Base-by-base conservation (phyloP, 805 yeast genomes). In the Ogataea nakhonphanomensis region DNA sequence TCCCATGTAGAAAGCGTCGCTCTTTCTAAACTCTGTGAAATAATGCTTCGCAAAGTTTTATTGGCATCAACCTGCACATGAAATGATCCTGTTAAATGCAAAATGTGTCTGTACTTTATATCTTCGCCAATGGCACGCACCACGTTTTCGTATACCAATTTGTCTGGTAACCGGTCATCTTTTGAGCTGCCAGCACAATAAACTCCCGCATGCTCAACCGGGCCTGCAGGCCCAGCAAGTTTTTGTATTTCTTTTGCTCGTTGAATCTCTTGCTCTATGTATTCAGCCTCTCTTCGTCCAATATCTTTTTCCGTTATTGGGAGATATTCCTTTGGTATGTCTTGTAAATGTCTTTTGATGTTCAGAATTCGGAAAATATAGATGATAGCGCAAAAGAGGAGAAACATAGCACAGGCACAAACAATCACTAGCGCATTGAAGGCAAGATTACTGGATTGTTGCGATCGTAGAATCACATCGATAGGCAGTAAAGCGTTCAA, bases 371-470 rank as follows among this genome's bases (percentile, higher is more conserved):
- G 70, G 27, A 76, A 64, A 14, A 83, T 62, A 48, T 79, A 76
- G 13, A 84, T 58, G 1, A 77, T 46, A 0, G 79, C 46, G 3
- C 79, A 62, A 6, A 73, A 50, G 0, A 82, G 43, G 1, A 79
- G 66, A 47, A 85, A 78, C 1, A 78, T 62, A 2, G 79, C 86
- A 52, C 85, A 71, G 6, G 84, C 87, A 32, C 79, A 75, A 7
- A 85, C 78, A 14, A 89, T 86, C 44, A 90, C 86, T 46, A 90
- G 81, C 3, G 91, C 77, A 57, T 89, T 87, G 58, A 86, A 67
- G 1, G 86, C 93, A 51, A 84, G 77, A 44, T 76, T 75, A 9
- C 70, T 62, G 4, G 77, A 64, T 7, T 67, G 67, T 3, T 78
- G 67, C 1, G 82, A 70, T 49, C 77, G 74, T 1, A 75, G 70